These are phyloP conservation scores for Hygrocybe coccinea DNA, from an alignment of 768 basidiomycete species.

Conservation along the genomic window DNA sequence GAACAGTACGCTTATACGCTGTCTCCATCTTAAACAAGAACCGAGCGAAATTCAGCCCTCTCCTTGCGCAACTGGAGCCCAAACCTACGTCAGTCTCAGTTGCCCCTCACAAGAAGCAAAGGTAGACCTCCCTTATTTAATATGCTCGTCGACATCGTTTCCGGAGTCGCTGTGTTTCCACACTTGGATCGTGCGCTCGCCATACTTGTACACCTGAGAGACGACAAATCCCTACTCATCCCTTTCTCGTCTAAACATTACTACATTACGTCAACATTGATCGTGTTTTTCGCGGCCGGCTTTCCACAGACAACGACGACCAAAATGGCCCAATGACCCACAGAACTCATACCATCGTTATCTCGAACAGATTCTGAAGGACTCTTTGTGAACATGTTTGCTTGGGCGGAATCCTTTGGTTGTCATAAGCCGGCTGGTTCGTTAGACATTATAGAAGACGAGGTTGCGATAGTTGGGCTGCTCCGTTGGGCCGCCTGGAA, in stretches of 20 bases:
- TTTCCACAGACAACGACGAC: neutral
- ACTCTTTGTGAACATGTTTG: neutral
- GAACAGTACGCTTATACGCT: constrained; percentile 14
- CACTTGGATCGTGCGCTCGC: neutral
- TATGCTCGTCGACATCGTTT: neutral
- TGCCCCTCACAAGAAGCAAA: no score
- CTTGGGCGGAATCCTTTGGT: neutral
- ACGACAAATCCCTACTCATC: neutral
- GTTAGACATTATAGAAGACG: neutral
- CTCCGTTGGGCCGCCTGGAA: neutral
- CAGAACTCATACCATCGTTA: neutral
- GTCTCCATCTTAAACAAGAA: neutral
- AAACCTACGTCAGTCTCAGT: no score
- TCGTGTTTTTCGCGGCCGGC: neutral
- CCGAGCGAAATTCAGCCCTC: neutral
- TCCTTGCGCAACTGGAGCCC: no score
- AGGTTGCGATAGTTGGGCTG: neutral
- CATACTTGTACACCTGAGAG: neutral
- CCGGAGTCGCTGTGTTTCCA: neutral
- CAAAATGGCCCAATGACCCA: neutral
- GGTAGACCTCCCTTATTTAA: neutral
- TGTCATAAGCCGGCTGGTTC: neutral
- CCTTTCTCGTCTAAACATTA: neutral
- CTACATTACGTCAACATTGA: neutral
- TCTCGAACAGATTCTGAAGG: neutral